Percentiles rank a stretch among this genome's conserved stretches.
phyloP scores from a whole-genome alignment of 2,329 filamentous ascomycete genomes.

The Epichloe hybrida region DNA sequence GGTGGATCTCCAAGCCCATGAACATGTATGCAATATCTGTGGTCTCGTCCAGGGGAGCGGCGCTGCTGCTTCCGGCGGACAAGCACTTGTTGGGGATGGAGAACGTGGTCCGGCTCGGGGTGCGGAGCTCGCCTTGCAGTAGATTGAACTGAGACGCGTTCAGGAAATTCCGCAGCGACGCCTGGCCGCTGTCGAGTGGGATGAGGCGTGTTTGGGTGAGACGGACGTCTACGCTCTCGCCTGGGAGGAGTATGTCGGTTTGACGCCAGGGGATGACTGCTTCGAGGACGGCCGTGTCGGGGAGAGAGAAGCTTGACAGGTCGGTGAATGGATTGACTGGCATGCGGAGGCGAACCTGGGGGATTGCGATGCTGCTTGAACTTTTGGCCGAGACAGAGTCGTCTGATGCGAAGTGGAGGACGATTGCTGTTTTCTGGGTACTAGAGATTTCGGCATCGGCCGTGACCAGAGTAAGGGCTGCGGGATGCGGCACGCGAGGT shows the following conservation, averaged over 20 bases:
- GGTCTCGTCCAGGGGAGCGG: neutral
- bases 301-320: conserved; percentile 16
- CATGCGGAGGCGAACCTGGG: conserved; percentile 17
- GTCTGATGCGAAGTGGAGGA: conserved; percentile 33
- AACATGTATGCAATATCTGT: conserved; percentile 25
- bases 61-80: neutral
- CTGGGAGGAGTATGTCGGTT: conserved; percentile 33
- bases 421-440: conserved; percentile 19
- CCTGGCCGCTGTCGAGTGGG: conserved; percentile 24
- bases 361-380: neutral
- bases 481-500: conserved; percentile 33
- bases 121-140: conserved; percentile 25
- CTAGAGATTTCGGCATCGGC: conserved; percentile 16
- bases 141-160: conserved; percentile 31
- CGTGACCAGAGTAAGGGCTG: conserved; percentile 25
- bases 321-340: conserved; percentile 17
- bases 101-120: conserved; percentile 21
- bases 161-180: conserved; percentile 31
- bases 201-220: conserved; percentile 23
- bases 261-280: conserved; percentile 17
- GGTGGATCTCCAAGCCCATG: conserved; percentile 38
- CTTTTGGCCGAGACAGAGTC: conserved; percentile 1
- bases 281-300: conserved; percentile 17
- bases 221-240: conserved; percentile 33
- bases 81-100: conserved; percentile 16